phyloP scores from a whole-genome alignment of 345 rosid genomes.

The Pistacia integerrima region DNA sequence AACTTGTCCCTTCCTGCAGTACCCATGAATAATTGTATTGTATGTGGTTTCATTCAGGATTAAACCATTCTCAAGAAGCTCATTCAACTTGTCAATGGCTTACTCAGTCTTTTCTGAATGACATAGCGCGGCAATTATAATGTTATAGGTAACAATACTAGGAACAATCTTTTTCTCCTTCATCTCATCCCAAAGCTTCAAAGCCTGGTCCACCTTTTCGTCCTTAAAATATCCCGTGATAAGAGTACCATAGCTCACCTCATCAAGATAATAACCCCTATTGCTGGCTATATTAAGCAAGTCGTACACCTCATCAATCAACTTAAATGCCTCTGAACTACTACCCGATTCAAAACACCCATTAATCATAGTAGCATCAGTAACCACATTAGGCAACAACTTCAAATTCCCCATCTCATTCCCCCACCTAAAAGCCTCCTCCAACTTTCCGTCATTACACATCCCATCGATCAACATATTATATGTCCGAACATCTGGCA shows the following conservation, averaged over 20 bases:
- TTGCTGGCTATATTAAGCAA: constrained; percentile 55
- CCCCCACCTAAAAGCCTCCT: constrained; percentile 57
- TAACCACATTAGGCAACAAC: constrained; percentile 72
- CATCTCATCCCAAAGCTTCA: constrained; percentile 85
- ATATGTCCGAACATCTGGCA: constrained; percentile 71
- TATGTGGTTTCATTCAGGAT: constrained; percentile 66
- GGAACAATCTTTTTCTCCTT: constrained; percentile 67
- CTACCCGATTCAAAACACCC: constrained; percentile 60
- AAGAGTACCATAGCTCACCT: constrained; percentile 77
- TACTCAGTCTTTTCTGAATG: constrained; percentile 62
- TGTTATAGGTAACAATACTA: constrained; percentile 61
- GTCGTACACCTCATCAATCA: constrained; percentile 61
- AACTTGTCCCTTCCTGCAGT: constrained; percentile 62
- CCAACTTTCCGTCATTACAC: constrained; percentile 56
- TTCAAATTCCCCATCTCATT: constrained; percentile 69
- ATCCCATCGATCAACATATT: constrained; percentile 67
- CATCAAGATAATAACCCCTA: constrained; percentile 75
- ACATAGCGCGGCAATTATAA: constrained; percentile 67
- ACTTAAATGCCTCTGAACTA: constrained; percentile 48
- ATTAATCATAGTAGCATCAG: constrained; percentile 75
- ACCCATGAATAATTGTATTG: constrained; percentile 73
- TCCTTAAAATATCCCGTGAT: constrained; percentile 66
- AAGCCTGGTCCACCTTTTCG: constrained; percentile 47
- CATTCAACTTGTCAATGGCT: constrained; percentile 68
- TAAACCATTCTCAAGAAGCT: constrained; percentile 63